These are phyloP conservation scores for Phytophthora tentaculata DNA, from an alignment of 352 stramenopile genomes.

Conservation along the genomic window DNA sequence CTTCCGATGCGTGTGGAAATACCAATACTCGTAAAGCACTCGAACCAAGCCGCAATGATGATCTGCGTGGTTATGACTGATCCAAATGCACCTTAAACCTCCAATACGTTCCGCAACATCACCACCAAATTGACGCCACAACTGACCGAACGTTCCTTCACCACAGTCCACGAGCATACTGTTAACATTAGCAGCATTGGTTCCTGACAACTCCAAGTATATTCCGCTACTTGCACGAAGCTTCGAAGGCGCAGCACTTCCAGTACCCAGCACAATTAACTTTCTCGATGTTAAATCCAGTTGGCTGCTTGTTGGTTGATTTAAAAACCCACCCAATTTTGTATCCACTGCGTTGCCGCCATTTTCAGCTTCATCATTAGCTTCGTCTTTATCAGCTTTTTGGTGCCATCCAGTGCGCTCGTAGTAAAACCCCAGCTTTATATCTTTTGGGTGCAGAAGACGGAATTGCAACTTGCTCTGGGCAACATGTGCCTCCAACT, in stretches of 20 bases:
- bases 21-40: slow-evolving; percentile 77
- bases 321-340: not conserved
- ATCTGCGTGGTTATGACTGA: slow-evolving; percentile 97
- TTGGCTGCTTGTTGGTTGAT: not conserved
- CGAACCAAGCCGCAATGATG: slow-evolving; percentile 96
- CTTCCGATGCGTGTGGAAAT: slow-evolving; percentile 27
- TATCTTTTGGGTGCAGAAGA: slow-evolving; percentile 21
- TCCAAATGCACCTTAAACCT: slow-evolving; percentile 92
- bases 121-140: slow-evolving; percentile 70
- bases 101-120: slow-evolving; percentile 49
- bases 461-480: slow-evolving; percentile 60
- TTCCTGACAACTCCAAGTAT: slow-evolving; percentile 70
- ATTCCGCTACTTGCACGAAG: slow-evolving; percentile 96
- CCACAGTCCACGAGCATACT: slow-evolving; percentile 94
- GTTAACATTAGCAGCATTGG: slow-evolving; percentile 10
- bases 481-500: slow-evolving; percentile 43
- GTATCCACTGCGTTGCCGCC: slow-evolving; percentile 1
- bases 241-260: slow-evolving; percentile 96
- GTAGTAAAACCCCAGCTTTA: slow-evolving; percentile 42
- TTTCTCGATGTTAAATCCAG: slow-evolving; percentile 6
- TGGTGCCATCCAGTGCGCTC: slow-evolving; percentile 51
- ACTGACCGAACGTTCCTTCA: slow-evolving; percentile 94
- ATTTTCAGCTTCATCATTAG: slow-evolving; percentile 15
- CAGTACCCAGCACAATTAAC: slow-evolving; percentile 95
- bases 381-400: slow-evolving; percentile 18